Conservation (phyloP, 108 stramenopile genomes). For the Fragilariopsis cylindrus region DNA sequence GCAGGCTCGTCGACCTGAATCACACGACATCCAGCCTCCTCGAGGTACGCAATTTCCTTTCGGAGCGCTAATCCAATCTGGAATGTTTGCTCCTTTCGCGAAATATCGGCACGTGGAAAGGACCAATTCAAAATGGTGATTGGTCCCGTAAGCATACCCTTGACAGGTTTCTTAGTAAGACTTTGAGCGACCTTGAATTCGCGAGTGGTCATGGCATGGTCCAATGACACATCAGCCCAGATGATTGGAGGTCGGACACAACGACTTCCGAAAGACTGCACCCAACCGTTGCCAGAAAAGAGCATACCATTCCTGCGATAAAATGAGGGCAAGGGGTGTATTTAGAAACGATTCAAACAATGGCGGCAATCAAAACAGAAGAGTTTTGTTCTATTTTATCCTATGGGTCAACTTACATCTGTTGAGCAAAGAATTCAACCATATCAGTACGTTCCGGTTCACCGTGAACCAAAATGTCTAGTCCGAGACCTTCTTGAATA, state of each 20-base stretch:
- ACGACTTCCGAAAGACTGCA: conserved; percentile 71
- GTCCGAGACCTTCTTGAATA: conserved; percentile 61
- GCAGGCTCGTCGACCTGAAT: conserved; percentile 81
- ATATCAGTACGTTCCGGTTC: conserved; percentile 79
- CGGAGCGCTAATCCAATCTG: conserved; percentile 63
- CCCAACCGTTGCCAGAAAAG: conserved; percentile 68
- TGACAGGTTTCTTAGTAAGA: conserved; percentile 63
- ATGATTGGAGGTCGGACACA: conserved; percentile 76
- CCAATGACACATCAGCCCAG: conserved; percentile 53
- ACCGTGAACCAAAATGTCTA: conserved; percentile 75
- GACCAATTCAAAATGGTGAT: conserved; percentile 84
- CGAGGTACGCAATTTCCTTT: conserved; percentile 65
- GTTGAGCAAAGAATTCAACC: conserved; percentile 76
- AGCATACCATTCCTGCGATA: conserved; percentile 38
- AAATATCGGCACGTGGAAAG: conserved; percentile 67
- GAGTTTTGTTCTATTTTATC: too few relatives aligned
- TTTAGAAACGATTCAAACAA: too few relatives aligned
- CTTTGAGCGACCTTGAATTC: conserved; percentile 68
- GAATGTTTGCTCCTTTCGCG: conserved; percentile 65
- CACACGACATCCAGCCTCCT: conserved; percentile 59
- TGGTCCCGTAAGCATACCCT: conserved; percentile 81
- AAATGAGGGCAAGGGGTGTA: too few relatives aligned
- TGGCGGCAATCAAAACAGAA: too few relatives aligned
- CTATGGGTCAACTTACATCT: conserved; percentile 26
- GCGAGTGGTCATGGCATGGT: conserved; percentile 60